A percentile compares a stretch with the other conserved stretches of the same genome.
These are phyloP conservation scores for Penicillium subrubescens DNA, from an alignment of 495 filamentous ascomycete species.

Conservation along the genomic window DNA sequence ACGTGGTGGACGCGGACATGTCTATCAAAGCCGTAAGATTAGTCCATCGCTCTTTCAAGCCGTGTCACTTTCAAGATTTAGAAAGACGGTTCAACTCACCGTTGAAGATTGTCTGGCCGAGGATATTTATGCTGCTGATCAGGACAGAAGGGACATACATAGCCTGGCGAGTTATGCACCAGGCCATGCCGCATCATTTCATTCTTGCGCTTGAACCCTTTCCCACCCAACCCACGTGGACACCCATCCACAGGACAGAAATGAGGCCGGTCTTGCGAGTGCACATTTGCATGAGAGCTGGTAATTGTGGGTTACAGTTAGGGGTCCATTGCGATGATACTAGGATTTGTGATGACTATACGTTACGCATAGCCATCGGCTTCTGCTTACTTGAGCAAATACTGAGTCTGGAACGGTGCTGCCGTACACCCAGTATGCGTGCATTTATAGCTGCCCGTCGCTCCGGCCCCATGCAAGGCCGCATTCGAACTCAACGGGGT, in stretches of 20 bases:
- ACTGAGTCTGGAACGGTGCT: constrained; percentile 89
- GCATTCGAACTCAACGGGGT: constrained; percentile 22
- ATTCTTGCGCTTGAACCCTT: constrained; percentile 98
- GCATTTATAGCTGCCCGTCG: constrained; percentile 57
- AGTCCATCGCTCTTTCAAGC: not conserved
- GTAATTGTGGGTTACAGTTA: constrained; percentile 14
- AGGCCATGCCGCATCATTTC: constrained; percentile 98
- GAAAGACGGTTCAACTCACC: constrained; percentile 53
- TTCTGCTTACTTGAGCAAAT: constrained; percentile 67
- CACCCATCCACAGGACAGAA: constrained; percentile 86
- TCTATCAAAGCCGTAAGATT: constrained; percentile 41
- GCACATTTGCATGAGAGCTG: constrained; percentile 97
- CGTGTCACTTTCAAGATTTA: not conserved
- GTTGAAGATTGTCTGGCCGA: constrained; percentile 94
- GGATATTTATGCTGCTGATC: constrained; percentile 97
- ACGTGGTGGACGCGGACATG: constrained; percentile 88
- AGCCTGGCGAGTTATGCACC: constrained; percentile 93
- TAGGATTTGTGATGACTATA: not conserved
- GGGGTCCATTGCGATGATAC: not conserved
- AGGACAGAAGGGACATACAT: constrained; percentile 95
- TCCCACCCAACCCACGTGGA: constrained; percentile 77
- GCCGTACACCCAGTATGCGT: constrained; percentile 77
- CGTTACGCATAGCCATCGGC: not conserved
- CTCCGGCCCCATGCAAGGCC: constrained; percentile 27
- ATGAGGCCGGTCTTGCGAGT: constrained; percentile 86